These are phyloP conservation scores for Clavispora vitiphila DNA, from an alignment of 805 yeast genomes.

Conservation along the genomic window DNA sequence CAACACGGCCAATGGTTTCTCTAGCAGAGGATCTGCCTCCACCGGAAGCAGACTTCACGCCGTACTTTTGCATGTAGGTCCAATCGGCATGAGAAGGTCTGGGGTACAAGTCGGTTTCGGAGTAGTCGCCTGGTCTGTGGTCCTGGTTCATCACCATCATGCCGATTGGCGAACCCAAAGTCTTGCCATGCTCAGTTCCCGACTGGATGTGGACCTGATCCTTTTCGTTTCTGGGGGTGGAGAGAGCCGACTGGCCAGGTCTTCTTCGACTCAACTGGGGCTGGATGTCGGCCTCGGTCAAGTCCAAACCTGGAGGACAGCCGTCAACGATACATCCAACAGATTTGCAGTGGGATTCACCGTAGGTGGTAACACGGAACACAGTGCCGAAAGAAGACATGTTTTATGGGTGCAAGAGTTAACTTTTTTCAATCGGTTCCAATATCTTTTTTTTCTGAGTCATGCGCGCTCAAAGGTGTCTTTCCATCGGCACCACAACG, in stretches of 20 bases:
- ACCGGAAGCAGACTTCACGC: conserved; percentile 89
- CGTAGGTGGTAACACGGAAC: conserved; percentile 83
- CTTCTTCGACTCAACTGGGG: conserved; percentile 95
- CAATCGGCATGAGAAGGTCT: conserved; percentile 98
- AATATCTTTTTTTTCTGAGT: neutral
- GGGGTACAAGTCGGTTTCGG: conserved; percentile 92
- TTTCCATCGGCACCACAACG: no score
- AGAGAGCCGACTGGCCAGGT: conserved; percentile 90
- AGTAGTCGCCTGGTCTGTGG: conserved; percentile 94
- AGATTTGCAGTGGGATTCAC: conserved; percentile 95
- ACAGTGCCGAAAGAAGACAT: conserved; percentile 42
- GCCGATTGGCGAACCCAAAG: conserved; percentile 93
- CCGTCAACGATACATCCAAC: conserved; percentile 99
- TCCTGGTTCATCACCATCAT: conserved; percentile 92
- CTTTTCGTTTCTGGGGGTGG: conserved; percentile 95
- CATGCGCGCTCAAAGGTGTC: neutral
- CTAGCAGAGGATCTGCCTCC: conserved; percentile 98
- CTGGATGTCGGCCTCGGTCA: conserved; percentile 84
- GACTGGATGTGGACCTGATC: conserved; percentile 90
- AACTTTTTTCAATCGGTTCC: neutral
- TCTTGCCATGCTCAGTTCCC: conserved; percentile 86
- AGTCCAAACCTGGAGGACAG: conserved; percentile 89
- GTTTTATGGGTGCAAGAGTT: conserved; percentile 1
- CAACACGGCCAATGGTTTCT: conserved; percentile 98
- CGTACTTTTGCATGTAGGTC: conserved; percentile 88